Evolutionary conservation across 1,284 basidiomycete species (phyloP).

Genomic region (Xerocomus tenax): DNA sequence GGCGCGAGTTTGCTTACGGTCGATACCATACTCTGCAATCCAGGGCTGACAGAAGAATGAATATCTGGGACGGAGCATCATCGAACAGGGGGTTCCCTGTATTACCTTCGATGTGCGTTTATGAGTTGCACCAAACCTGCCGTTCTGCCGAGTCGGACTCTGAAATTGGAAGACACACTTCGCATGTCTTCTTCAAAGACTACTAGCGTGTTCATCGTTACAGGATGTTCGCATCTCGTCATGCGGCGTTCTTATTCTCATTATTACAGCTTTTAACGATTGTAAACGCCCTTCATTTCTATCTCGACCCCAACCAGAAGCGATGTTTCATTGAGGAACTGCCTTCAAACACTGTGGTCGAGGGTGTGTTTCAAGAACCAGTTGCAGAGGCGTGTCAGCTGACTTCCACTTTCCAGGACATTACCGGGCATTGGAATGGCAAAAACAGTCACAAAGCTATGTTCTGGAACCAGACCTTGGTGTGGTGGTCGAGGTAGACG

Average conservation of each 20-base stretch:
- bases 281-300: conserved; percentile 64
- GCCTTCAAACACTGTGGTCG: conserved; percentile 93
- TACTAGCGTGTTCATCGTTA: neutral
- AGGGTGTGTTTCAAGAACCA: conserved; percentile 50
- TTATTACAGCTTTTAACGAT: conserved; percentile 18
- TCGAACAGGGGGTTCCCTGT: no score
- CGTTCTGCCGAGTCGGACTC: no score
- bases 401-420: conserved; percentile 53
- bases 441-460: conserved; percentile 65
- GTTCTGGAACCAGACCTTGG: conserved; percentile 70
- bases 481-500: conserved; percentile 85
- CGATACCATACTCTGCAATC: neutral
- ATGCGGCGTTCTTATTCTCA: conserved; percentile 15
- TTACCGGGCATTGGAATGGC: conserved; percentile 89
- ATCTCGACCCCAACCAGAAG: conserved; percentile 85
- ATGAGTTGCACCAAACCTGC: no score
- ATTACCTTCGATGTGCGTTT: no score
- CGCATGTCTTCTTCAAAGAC: no score
- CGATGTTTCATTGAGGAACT: conserved; percentile 96
- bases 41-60: neutral
- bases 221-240: conserved; percentile 25
- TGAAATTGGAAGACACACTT: no score
- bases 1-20: neutral
- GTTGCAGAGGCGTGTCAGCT: neutral
- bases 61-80: neutral